Conservation (phyloP, 2,329 filamentous ascomycete genomes). For the Monilinia aucupariae region DNA sequence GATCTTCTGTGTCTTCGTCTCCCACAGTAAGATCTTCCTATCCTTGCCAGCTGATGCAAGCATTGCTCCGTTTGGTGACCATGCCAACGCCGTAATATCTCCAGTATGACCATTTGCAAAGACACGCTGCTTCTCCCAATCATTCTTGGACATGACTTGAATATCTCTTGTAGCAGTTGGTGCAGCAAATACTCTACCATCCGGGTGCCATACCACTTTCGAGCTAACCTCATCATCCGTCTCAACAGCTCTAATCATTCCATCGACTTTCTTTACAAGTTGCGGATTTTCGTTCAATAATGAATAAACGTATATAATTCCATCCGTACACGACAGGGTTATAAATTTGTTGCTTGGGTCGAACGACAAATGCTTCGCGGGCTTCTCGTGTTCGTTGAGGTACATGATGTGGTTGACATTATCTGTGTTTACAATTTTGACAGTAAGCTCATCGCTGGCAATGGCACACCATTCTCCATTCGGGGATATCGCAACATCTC, state of each 20-base stretch:
- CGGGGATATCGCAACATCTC: constrained; percentile 76
- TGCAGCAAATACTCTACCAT: constrained; percentile 83
- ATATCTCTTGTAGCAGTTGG: constrained; percentile 78
- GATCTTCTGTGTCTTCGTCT: constrained; percentile 78
- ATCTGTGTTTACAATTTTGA: constrained; percentile 79
- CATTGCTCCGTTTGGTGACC: constrained; percentile 92
- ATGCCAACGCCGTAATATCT: constrained; percentile 80
- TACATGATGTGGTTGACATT: constrained; percentile 73
- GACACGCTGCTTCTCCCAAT: constrained; percentile 79
- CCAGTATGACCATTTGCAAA: constrained; percentile 77
- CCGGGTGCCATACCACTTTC: constrained; percentile 82
- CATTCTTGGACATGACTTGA: constrained; percentile 77
- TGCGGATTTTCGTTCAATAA: constrained; percentile 72
- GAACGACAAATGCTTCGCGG: constrained; percentile 89
- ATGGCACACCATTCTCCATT: constrained; percentile 87
- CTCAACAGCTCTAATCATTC: constrained; percentile 74
- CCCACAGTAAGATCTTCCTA: constrained; percentile 74
- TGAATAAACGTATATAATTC: constrained; percentile 85
- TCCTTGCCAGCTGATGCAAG: constrained; percentile 66
- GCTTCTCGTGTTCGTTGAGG: constrained; percentile 75
- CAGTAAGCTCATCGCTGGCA: constrained; percentile 89
- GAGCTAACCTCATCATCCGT: constrained; percentile 71
- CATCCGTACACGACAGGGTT: constrained; percentile 81
- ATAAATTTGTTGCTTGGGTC: constrained; percentile 72
- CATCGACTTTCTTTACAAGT: constrained; percentile 77